Evolutionary conservation across 495 filamentous ascomycete genomes (phyloP).

Genomic region (Haplographium delicatum): DNA sequence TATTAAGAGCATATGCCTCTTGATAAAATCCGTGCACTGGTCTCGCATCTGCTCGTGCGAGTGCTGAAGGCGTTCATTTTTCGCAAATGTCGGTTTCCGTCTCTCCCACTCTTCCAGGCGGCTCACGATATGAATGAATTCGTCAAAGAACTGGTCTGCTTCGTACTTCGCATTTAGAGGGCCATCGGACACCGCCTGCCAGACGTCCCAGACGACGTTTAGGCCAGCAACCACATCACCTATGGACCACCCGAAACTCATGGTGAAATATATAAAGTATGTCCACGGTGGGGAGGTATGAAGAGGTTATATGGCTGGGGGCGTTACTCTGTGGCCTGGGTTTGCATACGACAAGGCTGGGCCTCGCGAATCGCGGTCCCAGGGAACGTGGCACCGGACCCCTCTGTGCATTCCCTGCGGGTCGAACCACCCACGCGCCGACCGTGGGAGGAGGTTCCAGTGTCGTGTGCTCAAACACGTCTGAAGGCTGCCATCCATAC

Average conservation of each 20-base stretch:
- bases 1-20: constrained; percentile 9
- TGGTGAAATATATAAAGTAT: not conserved
- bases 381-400: too few species aligned
- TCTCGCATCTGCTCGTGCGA: constrained; percentile 2
- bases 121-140: constrained; percentile 6
- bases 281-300: not conserved
- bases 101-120: constrained; percentile 14
- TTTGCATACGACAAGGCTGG: not conserved
- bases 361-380: not conserved
- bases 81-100: not conserved
- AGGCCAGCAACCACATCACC: constrained; percentile 13
- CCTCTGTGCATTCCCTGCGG: too few species aligned
- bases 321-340: not conserved
- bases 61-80: not conserved
- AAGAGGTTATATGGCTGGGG: not conserved
- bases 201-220: constrained; percentile 12
- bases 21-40: constrained; percentile 8
- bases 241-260: constrained; percentile 14
- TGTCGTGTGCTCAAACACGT: too few species aligned
- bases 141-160: constrained; percentile 12
- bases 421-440: too few species aligned
- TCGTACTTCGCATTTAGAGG: constrained; percentile 9
- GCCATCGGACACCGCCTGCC: constrained; percentile 7
- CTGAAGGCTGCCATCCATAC: too few species aligned
- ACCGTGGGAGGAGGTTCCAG: too few species aligned